Conservation (phyloP, 805 yeast species). For the Starmerella bombi region DNA sequence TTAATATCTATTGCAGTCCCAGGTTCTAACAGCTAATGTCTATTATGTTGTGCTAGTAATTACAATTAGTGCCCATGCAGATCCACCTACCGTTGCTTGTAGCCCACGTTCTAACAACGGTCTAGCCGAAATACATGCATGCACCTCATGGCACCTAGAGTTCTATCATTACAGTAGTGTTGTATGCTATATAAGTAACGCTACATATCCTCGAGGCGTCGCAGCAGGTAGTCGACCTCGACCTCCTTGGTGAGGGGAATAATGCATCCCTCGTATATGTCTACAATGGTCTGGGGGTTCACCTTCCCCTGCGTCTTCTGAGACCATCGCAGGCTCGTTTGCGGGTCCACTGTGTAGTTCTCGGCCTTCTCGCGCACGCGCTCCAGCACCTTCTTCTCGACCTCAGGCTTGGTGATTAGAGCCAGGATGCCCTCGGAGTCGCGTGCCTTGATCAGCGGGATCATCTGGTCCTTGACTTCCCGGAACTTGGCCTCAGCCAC, state of each 20-base stretch:
- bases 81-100: too few relatives aligned
- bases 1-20: too few relatives aligned
- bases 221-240: slow-evolving; percentile 78
- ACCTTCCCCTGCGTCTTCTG: slow-evolving; percentile 58
- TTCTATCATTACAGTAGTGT: too few relatives aligned
- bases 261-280: slow-evolving; percentile 72
- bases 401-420: slow-evolving; percentile 75
- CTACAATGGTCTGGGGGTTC: slow-evolving; percentile 67
- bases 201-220: too few relatives aligned
- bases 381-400: slow-evolving; percentile 69
- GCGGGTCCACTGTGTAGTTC: slow-evolving; percentile 80
- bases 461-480: slow-evolving; percentile 49
- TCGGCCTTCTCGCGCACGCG: slow-evolving; percentile 70
- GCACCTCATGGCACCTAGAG: too few relatives aligned
- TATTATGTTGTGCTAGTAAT: too few relatives aligned
- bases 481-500: slow-evolving; percentile 92
- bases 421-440: slow-evolving; percentile 63
- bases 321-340: slow-evolving; percentile 42
- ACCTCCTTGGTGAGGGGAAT: slow-evolving; percentile 93
- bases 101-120: too few relatives aligned
- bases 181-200: too few relatives aligned
- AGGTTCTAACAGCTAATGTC: too few relatives aligned
- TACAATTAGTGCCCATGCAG: too few relatives aligned
- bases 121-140: not conserved
- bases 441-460: slow-evolving; percentile 45